Evolutionary conservation across 805 yeast genomes (phyloP).

Genomic region (Kodamaea kakaduensis): DNA sequence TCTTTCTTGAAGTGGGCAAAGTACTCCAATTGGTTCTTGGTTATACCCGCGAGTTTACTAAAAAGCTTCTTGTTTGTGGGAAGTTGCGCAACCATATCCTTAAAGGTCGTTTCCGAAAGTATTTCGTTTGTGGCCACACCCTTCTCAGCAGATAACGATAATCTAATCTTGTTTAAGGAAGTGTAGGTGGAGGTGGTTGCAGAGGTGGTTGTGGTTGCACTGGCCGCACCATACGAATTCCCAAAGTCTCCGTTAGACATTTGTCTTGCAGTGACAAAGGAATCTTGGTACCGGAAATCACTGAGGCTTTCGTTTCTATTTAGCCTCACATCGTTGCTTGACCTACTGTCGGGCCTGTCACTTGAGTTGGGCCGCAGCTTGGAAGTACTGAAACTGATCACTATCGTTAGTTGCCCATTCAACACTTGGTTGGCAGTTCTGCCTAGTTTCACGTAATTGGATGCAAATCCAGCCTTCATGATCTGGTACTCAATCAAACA

Average conservation of each 20-base stretch:
- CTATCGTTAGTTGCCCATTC: conserved; percentile 40
- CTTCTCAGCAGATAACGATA: conserved; percentile 38
- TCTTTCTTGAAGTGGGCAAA: conserved; percentile 39
- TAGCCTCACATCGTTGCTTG: conserved; percentile 2
- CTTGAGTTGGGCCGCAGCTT: conserved; percentile 7
- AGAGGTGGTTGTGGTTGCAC: background rate
- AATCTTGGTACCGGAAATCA: conserved; percentile 19
- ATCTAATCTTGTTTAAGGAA: conserved; percentile 37
- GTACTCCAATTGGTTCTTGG: conserved; percentile 25
- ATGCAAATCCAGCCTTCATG: conserved; percentile 76
- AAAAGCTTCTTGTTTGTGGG: conserved; percentile 51
- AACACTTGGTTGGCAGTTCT: conserved; percentile 49
- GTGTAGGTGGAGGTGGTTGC: conserved; percentile 3
- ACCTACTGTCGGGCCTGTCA: background rate
- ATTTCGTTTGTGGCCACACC: conserved; percentile 25
- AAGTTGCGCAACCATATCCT: conserved; percentile 51
- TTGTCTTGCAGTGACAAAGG: conserved; percentile 24
- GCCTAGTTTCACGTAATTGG: conserved; percentile 69
- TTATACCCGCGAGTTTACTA: conserved; percentile 34
- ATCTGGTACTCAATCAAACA: conserved; percentile 68
- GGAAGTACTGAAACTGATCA: conserved; percentile 46
- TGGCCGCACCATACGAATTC: conserved; percentile 7
- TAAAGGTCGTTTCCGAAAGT: conserved; percentile 34
- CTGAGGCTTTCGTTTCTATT: conserved; percentile 11
- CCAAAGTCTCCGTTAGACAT: conserved; percentile 12